These are phyloP conservation scores for Closterium sp. DNA, from an alignment of 139 green algal genomes.

Conservation along the genomic window DNA sequence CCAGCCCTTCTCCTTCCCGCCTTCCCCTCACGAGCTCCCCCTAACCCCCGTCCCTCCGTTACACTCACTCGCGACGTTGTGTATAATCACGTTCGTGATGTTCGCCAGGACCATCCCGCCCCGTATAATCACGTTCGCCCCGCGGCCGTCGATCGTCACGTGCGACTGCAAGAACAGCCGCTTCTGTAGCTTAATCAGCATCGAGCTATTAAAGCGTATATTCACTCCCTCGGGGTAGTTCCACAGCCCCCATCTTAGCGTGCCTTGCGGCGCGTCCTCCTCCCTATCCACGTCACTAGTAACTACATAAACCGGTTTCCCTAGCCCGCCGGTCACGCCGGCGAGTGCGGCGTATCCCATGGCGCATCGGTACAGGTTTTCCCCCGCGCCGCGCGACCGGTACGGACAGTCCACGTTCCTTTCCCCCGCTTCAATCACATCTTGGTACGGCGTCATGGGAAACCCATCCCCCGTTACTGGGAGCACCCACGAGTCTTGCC, in stretches of 20 bases:
- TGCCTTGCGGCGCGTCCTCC: not conserved
- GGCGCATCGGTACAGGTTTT: slow-evolving; percentile 2
- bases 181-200: not conserved
- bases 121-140: not conserved
- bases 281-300: not conserved
- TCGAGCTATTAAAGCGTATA: slow-evolving; percentile 3
- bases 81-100: slow-evolving; percentile 6
- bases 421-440: not conserved
- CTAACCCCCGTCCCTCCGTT: not conserved
- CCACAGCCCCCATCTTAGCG: not conserved
- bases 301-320: not conserved
- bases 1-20: not conserved
- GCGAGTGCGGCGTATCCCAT: not conserved
- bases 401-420: not conserved
- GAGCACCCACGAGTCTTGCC: not conserved
- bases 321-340: slow-evolving; percentile 15
- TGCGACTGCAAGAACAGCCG: not conserved
- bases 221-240: not conserved
- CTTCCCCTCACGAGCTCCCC: too few species aligned
- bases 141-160: slow-evolving; percentile 1
- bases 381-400: not conserved
- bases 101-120: not conserved
- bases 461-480: not conserved
- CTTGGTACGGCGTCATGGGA: not conserved
- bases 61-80: slow-evolving; percentile 7